These are phyloP conservation scores for Hypoxylon sp. DNA, from an alignment of 2,329 filamentous ascomycete species.

Conservation along the genomic window DNA sequence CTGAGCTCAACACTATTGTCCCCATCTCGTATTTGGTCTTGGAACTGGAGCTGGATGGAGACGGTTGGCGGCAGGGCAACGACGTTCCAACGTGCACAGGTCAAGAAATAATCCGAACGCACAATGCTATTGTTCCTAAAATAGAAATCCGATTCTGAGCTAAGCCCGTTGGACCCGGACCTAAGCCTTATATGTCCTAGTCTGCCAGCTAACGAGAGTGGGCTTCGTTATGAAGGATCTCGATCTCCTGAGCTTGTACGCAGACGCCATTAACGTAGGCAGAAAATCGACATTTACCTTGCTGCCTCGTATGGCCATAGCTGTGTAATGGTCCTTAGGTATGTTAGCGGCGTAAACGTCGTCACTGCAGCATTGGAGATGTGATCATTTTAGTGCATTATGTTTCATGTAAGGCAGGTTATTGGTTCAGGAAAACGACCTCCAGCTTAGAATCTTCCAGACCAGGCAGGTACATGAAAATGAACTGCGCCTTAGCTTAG, in stretches of 20 bases:
- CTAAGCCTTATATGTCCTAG: slow-evolving; percentile 6
- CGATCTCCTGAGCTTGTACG: neutral
- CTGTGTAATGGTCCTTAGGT: neutral
- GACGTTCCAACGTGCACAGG: slow-evolving; percentile 25
- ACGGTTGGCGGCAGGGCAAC: slow-evolving; percentile 19
- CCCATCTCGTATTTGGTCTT: slow-evolving; percentile 30
- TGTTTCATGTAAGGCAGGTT: slow-evolving; percentile 11
- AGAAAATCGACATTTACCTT: neutral
- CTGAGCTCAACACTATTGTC: slow-evolving; percentile 9
- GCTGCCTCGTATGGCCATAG: neutral
- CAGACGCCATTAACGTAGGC: neutral
- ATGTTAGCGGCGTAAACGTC: neutral
- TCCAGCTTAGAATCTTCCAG: slow-evolving; percentile 16
- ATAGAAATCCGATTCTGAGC: slow-evolving; percentile 14
- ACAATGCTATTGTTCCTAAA: slow-evolving; percentile 21
- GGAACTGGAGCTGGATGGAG: slow-evolving; percentile 7
- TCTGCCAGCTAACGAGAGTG: neutral
- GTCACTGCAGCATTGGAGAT: slow-evolving; percentile 4
- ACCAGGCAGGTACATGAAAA: neutral
- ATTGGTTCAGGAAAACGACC: neutral
- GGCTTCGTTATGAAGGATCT: neutral
- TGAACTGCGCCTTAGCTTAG: slow-evolving; percentile 9
- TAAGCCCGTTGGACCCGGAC: slow-evolving; percentile 5
- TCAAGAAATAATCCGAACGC: slow-evolving; percentile 10
- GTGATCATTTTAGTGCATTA: neutral